Evolutionary conservation across 75 land plant genomes (phyloP), one percentile per base, ranked within the genome.

Genomic region (Pinus taeda): DNA sequence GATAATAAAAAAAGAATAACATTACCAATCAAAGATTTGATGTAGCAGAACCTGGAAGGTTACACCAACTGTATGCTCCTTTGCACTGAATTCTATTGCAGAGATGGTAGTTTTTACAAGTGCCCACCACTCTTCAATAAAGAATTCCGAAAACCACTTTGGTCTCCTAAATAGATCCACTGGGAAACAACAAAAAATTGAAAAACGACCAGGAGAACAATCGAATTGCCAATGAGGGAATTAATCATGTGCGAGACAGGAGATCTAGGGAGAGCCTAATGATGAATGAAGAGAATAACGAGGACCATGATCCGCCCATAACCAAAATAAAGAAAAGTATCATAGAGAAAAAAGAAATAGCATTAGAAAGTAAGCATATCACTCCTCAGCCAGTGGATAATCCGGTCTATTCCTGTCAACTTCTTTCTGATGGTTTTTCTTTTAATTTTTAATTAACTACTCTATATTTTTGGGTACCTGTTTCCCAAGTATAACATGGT

Each of bases 381-480:
- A 30, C 36, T 69, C 45, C 71, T 69, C 21, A 39, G 49, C 20
- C 33, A 39, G 22, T 39, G 53, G 71, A 69, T 45, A 69, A 69
- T 42, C 71, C 42, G 9, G 15, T 69, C n/a, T 17, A 45, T 17
- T 39, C 53, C 71, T 69, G 71, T 69, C 71, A 69, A 69, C 53
- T 69, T 67, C 71, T 67, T 65, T 33, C 49, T 30, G 17, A 65
- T 65, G 30, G 15, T 13, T 64, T 64, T 6, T 3, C 37, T 6
- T 30, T 36, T 15, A 33, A 11, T 66, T 66, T 66, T 15, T 33
- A 37, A 37, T 12, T 37, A 36, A 33, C 33, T 65, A 8, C 33
- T 66, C 30, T 18, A 67, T 37, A 36, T 36, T 6, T 20, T 69
- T 1, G 0, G n/a, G n/a, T 11, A 14, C 53, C 53, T 36, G 20